phyloP scores from a whole-genome alignment of 73 alveolate species.

The Paramecium tetraurelia region DNA sequence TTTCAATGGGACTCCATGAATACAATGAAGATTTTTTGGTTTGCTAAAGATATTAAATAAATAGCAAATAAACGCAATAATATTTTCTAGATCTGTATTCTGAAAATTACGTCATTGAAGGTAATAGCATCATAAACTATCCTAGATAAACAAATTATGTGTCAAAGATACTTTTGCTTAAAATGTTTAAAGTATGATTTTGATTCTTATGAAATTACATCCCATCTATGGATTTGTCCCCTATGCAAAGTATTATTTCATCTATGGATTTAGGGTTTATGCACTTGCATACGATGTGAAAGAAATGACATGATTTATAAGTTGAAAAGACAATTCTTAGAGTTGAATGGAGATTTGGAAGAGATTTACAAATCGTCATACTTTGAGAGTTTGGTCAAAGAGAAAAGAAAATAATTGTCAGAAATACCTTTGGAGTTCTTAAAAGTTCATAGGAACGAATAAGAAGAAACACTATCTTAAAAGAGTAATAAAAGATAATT shows the following conservation, averaged over 20 bases:
- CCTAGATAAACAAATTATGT: not conserved
- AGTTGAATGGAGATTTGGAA: not conserved
- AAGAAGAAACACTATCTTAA: not conserved
- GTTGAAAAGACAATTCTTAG: not conserved
- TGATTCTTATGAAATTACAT: not conserved
- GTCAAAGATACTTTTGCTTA: constrained; percentile 16
- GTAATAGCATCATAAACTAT: not conserved
- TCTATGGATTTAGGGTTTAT: not conserved
- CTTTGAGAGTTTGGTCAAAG: not conserved
- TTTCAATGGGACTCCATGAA: not conserved
- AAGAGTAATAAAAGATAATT: not conserved
- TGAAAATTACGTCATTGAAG: not conserved
- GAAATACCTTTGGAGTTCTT: not conserved
- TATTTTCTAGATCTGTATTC: not conserved
- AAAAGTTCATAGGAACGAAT: not conserved
- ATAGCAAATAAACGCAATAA: not conserved
- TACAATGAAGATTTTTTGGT: not conserved
- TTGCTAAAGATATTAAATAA: not conserved
- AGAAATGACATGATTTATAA: constrained; percentile 28
- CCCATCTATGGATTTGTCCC: not conserved
- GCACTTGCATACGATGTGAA: not conserved
- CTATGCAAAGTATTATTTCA: constrained; percentile 7
- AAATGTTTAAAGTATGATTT: constrained; percentile 32
- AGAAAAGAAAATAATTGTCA: not conserved
- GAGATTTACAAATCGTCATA: not conserved